Evolutionary conservation across 352 stramenopile species (phyloP).

Genomic region (Phytopythium oedochilum): DNA sequence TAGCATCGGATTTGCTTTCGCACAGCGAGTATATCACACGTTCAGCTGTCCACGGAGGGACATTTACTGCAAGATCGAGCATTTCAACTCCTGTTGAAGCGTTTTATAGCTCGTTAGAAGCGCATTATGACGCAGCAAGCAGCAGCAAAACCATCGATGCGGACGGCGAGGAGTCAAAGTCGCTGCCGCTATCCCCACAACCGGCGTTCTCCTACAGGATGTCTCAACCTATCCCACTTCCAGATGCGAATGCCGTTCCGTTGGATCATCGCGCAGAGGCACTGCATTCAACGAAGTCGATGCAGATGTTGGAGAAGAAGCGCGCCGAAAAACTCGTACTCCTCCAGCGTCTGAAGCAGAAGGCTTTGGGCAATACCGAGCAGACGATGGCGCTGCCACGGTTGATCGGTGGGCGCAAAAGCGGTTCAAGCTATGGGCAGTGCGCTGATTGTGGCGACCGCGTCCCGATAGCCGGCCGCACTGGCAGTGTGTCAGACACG

Average conservation of each 20-base stretch:
- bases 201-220: background rate
- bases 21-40: background rate
- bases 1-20: conserved; percentile 3
- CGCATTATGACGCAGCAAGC: conserved; percentile 3
- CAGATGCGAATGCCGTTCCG: background rate
- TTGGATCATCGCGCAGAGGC: background rate
- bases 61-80: background rate
- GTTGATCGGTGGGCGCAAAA: conserved; percentile 73
- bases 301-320: conserved; percentile 63
- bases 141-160: background rate
- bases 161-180: background rate
- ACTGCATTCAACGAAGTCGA: conserved; percentile 46
- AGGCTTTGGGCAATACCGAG: conserved; percentile 46
- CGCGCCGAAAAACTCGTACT: conserved; percentile 26
- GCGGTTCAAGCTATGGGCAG: conserved; percentile 42
- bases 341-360: conserved; percentile 55
- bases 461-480: conserved; percentile 30
- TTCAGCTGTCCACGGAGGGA: background rate
- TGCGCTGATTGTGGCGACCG: conserved; percentile 53
- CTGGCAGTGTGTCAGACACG: background rate
- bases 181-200: background rate
- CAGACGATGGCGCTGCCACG: conserved; percentile 47
- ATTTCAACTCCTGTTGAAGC: conserved; percentile 15
- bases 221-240: background rate
- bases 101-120: conserved; percentile 45